A percentile compares a stretch with the other conserved stretches of the same genome.
These are phyloP conservation scores for Exophiala lecanii-corni DNA, from an alignment of 2,329 filamentous ascomycete species.

Conservation along the genomic window DNA sequence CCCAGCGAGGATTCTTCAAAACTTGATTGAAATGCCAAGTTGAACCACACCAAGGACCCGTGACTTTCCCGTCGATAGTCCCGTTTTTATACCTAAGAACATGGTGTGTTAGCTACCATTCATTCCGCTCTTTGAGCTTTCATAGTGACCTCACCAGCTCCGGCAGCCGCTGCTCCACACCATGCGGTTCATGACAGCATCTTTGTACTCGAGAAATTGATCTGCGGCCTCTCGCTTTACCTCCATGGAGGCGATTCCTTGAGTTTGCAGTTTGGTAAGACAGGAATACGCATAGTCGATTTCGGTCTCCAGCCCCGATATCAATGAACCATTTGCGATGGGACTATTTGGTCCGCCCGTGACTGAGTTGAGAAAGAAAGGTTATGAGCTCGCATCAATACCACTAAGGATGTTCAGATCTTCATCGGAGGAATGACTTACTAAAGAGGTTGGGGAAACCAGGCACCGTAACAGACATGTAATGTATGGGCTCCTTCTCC, in stretches of 20 bases:
- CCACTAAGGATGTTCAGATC: background rate
- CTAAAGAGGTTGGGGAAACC: slow-evolving; percentile 40
- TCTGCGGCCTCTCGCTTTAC: slow-evolving; percentile 29
- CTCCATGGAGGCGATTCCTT: slow-evolving; percentile 38
- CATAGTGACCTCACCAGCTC: slow-evolving; percentile 11
- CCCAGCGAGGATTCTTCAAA: slow-evolving; percentile 33
- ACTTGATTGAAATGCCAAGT: slow-evolving; percentile 34
- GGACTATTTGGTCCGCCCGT: slow-evolving; percentile 30
- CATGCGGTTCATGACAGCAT: slow-evolving; percentile 46
- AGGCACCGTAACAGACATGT: slow-evolving; percentile 43
- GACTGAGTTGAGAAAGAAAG: slow-evolving; percentile 19
- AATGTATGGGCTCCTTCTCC: slow-evolving; percentile 36
- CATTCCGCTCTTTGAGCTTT: background rate
- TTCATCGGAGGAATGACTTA: slow-evolving; percentile 2
- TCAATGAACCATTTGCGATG: slow-evolving; percentile 28
- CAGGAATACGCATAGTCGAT: slow-evolving; percentile 30
- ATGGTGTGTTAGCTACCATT: background rate
- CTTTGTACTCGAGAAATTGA: slow-evolving; percentile 35
- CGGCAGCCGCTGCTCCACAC: slow-evolving; percentile 36
- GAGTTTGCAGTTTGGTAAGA: slow-evolving; percentile 33
- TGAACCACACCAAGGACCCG: slow-evolving; percentile 14
- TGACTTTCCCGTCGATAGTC: slow-evolving; percentile 10
- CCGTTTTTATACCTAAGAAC: slow-evolving; percentile 19
- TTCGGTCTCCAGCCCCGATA: slow-evolving; percentile 24
- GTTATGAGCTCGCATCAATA: background rate